These are phyloP conservation scores for Rhodotorula sp. DNA, from an alignment of 1,284 basidiomycete species.

Conservation along the genomic window DNA sequence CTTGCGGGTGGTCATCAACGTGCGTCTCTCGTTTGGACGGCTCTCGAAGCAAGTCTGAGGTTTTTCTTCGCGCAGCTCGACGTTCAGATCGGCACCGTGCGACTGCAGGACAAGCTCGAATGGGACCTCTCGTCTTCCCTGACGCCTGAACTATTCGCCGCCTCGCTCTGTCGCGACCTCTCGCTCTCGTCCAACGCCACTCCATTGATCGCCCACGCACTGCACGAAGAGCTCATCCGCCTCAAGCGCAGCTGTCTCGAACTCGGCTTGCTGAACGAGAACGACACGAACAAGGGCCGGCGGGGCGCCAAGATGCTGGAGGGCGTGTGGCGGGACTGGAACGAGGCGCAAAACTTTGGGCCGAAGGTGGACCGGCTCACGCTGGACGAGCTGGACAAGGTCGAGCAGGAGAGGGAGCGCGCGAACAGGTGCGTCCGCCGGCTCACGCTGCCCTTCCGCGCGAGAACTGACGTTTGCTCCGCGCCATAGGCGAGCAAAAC, in stretches of 20 bases:
- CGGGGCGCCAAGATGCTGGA: constrained; percentile 67
- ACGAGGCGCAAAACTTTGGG: constrained; percentile 83
- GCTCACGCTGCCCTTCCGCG: too few species aligned
- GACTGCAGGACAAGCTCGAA: constrained; percentile 91
- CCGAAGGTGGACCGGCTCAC: constrained; percentile 84
- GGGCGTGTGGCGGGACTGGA: constrained; percentile 94
- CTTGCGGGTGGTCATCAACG: constrained; percentile 84
- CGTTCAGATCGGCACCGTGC: constrained; percentile 90
- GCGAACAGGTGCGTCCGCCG: constrained; percentile 59
- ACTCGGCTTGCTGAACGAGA: constrained; percentile 75
- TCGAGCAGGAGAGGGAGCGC: constrained; percentile 76
- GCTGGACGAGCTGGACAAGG: constrained; percentile 84
- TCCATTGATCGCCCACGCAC: constrained; percentile 83
- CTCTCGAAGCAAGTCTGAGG: background rate
- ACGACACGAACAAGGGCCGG: constrained; percentile 49
- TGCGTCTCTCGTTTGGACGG: constrained; percentile 51
- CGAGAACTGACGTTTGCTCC: too few species aligned
- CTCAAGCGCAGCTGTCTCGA: constrained; percentile 94
- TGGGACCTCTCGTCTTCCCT: constrained; percentile 94
- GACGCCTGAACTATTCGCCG: constrained; percentile 82
- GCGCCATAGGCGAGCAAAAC: constrained; percentile 20
- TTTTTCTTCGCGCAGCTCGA: constrained; percentile 68
- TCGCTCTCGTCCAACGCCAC: constrained; percentile 83
- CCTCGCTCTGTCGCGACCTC: constrained; percentile 77
- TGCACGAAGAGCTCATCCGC: constrained; percentile 91